These are phyloP conservation scores for Phyllosticta citriasiana DNA, from an alignment of 2,329 filamentous ascomycete species.

Conservation along the genomic window DNA sequence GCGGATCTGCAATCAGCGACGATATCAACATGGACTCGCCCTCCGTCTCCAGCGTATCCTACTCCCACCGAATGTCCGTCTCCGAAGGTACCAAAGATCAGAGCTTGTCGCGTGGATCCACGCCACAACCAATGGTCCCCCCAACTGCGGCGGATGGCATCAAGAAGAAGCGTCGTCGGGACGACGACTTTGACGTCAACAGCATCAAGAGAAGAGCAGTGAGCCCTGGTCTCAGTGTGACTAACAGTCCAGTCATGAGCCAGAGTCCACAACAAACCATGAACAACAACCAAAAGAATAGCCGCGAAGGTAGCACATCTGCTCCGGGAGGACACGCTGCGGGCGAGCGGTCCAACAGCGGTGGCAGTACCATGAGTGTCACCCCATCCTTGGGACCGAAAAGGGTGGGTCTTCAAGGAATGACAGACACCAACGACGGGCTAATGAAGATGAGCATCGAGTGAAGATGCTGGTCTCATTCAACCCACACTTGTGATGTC, in stretches of 20 bases:
- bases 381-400: constrained; percentile 34
- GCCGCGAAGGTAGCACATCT: constrained; percentile 43
- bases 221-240: constrained; percentile 79
- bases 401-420: constrained; percentile 61
- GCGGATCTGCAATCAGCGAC: constrained; percentile 48
- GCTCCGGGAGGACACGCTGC: constrained; percentile 39
- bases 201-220: constrained; percentile 88
- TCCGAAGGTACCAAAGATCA: constrained; percentile 6
- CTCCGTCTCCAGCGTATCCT: constrained; percentile 6
- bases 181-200: constrained; percentile 81
- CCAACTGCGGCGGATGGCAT: constrained; percentile 31
- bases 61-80: constrained; percentile 17
- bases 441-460: constrained; percentile 98
- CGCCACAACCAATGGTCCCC: constrained; percentile 27
- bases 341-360: constrained; percentile 37
- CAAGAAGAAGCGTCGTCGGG: constrained; percentile 63
- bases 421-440: constrained; percentile 91
- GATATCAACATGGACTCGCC: constrained; percentile 67
- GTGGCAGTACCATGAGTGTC: constrained; percentile 38
- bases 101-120: constrained; percentile 24
- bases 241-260: constrained; percentile 74
- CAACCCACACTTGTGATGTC: not conserved
- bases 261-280: constrained; percentile 70
- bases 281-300: constrained; percentile 59
- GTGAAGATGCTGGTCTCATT: constrained; percentile 34